Conservation (phyloP, 495 filamentous ascomycete genomes). For the Penicillium cosmopolitanum region DNA sequence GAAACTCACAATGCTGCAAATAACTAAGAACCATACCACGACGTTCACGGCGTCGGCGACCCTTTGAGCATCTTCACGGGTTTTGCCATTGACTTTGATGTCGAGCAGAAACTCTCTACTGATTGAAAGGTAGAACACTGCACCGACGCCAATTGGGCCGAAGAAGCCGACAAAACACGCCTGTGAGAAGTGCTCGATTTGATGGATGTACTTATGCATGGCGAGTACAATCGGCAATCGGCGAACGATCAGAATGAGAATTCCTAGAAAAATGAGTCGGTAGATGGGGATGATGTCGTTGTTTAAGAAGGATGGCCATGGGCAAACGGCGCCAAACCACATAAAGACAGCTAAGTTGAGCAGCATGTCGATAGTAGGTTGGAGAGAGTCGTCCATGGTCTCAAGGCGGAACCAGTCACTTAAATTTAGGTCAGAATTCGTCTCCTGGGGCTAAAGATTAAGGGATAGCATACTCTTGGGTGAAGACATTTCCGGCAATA, state of each 20-base stretch:
- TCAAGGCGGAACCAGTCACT: slow-evolving; percentile 90
- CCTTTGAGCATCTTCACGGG: slow-evolving; percentile 66
- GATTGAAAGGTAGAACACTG: slow-evolving; percentile 87
- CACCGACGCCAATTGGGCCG: slow-evolving; percentile 91
- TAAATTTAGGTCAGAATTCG: slow-evolving; percentile 16
- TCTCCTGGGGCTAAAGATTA: neutral
- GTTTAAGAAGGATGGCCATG: slow-evolving; percentile 71
- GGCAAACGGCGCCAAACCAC: slow-evolving; percentile 89
- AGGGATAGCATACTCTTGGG: slow-evolving; percentile 63
- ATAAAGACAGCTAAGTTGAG: slow-evolving; percentile 86
- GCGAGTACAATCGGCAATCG: slow-evolving; percentile 77
- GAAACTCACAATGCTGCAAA: slow-evolving; percentile 80
- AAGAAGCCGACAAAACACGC: slow-evolving; percentile 91
- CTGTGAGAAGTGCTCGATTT: slow-evolving; percentile 74
- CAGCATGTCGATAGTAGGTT: slow-evolving; percentile 89
- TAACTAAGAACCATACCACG: slow-evolving; percentile 84
- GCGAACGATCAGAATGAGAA: slow-evolving; percentile 79
- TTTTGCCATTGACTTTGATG: slow-evolving; percentile 59
- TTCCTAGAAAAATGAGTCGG: slow-evolving; percentile 74
- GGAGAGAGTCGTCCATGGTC: slow-evolving; percentile 85
- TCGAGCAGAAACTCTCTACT: slow-evolving; percentile 65
- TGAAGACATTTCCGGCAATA: slow-evolving; percentile 89
- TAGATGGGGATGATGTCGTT: slow-evolving; percentile 77
- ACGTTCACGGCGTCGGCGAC: slow-evolving; percentile 67
- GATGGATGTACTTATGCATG: slow-evolving; percentile 75